A percentile compares a stretch with the other conserved stretches of the same genome.
phyloP scores from a whole-genome alignment of 495 filamentous ascomycete species.

The Mytilinidion resinicola region DNA sequence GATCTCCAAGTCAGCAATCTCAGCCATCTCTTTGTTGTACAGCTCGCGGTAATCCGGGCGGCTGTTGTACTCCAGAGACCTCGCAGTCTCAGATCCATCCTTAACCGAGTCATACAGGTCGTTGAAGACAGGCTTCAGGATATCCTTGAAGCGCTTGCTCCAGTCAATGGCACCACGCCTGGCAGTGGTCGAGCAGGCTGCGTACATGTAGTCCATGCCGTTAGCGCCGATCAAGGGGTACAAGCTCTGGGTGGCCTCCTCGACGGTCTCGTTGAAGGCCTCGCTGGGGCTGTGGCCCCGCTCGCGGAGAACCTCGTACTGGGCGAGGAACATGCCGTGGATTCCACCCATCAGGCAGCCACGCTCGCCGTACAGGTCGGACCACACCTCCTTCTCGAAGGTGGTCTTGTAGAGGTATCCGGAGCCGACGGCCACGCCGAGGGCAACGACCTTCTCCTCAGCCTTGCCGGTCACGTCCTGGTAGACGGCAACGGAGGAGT shows the following conservation, averaged over 20 bases:
- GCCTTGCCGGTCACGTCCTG: conserved; percentile 98
- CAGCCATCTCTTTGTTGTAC: conserved; percentile 92
- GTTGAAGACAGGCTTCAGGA: conserved; percentile 96
- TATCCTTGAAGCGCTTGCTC: conserved; percentile 90
- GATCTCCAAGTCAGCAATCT: conserved; percentile 95
- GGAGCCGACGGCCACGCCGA: conserved; percentile 91
- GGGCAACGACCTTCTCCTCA: conserved; percentile 94
- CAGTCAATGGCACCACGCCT: conserved; percentile 98
- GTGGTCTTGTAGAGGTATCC: conserved; percentile 99
- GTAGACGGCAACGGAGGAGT: conserved; percentile 97
- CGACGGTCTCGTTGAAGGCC: conserved; percentile 99
- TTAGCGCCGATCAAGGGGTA: conserved; percentile 94
- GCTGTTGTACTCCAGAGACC: conserved; percentile 90
- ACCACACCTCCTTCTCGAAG: conserved; percentile 99
- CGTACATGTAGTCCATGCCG: conserved; percentile 99
- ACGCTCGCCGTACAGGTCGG: conserved; percentile 98
- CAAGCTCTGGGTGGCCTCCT: conserved; percentile 95
- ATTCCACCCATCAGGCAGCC: conserved; percentile 99
- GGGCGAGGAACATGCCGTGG: conserved; percentile 99
- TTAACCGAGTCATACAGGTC: conserved; percentile 87
- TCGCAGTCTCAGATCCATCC: conserved; percentile 84
- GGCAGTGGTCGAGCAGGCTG: conserved; percentile 97
- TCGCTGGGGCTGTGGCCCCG: conserved; percentile 93
- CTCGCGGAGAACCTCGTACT: conserved; percentile 99
- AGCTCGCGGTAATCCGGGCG: conserved; percentile 91